These are phyloP conservation scores for Cutaneotrichosporon spelunceum DNA, from an alignment of 1,284 basidiomycete genomes.

Conservation along the genomic window DNA sequence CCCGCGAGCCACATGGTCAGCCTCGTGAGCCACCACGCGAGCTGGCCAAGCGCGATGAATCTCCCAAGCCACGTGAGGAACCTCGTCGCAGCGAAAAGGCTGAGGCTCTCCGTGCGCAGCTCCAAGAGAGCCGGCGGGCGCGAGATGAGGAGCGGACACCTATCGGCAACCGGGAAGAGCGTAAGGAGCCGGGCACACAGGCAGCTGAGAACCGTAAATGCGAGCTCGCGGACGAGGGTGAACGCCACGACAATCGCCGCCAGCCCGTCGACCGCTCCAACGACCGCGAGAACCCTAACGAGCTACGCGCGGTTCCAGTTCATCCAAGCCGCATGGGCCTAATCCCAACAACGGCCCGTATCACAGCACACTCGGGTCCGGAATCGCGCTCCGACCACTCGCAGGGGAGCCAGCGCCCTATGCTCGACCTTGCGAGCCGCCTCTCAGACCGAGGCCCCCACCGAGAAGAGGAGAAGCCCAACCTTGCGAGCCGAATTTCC, in stretches of 20 bases:
- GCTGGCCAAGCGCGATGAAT: background rate
- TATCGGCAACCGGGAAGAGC: slow-evolving; percentile 16
- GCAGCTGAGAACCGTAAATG: background rate
- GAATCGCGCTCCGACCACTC: background rate
- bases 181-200: background rate
- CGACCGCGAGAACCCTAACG: background rate
- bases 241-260: background rate
- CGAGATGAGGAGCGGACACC: slow-evolving; percentile 26
- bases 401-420: background rate
- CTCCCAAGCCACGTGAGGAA: background rate
- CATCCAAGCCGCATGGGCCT: background rate
- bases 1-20: background rate
- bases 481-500: background rate
- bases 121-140: slow-evolving; percentile 11
- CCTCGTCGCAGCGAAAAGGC: slow-evolving; percentile 1
- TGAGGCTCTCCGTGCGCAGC: slow-evolving; percentile 2
- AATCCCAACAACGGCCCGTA: background rate
- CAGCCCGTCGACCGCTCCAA: background rate
- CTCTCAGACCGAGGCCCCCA: background rate
- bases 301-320: background rate
- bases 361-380: background rate
- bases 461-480: background rate
- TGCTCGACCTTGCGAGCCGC: background rate
- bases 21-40: background rate
- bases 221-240: slow-evolving; percentile 4